A percentile compares a stretch with the other conserved stretches of the same genome.
These are phyloP conservation scores for Geoglossum glabrum DNA, from an alignment of 495 filamentous ascomycete genomes.

Conservation along the genomic window DNA sequence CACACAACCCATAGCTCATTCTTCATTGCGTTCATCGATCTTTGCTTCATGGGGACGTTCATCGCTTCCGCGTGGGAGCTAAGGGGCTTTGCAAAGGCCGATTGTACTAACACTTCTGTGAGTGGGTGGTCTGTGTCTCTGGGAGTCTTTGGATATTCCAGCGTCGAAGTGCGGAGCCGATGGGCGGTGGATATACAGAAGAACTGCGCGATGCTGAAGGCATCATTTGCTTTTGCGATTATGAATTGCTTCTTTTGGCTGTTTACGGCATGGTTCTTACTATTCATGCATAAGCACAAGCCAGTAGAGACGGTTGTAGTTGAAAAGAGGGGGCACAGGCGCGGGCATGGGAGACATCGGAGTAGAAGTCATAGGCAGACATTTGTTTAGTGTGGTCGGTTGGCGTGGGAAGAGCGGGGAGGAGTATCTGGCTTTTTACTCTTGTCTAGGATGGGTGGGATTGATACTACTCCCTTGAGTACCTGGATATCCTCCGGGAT, in stretches of 20 bases:
- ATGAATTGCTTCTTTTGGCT: conserved; percentile 75
- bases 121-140: conserved; percentile 32
- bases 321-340: not conserved
- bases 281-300: conserved; percentile 30
- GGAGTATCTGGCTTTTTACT: not conserved
- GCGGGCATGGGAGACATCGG: not conserved
- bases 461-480: too few species aligned
- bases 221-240: conserved; percentile 66
- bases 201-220: conserved; percentile 75
- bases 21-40: conserved; percentile 63
- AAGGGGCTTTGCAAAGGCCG: conserved; percentile 40
- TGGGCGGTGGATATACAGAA: conserved; percentile 38
- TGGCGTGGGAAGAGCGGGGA: not conserved
- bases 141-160: conserved; percentile 34
- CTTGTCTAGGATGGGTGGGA: not conserved
- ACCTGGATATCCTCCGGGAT: too few species aligned
- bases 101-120: conserved; percentile 41
- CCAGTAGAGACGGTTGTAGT: conserved; percentile 23
- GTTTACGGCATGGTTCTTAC: conserved; percentile 42
- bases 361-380: not conserved
- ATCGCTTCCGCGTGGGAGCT: conserved; percentile 63
- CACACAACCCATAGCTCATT: conserved; percentile 46
- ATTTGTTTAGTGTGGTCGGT: not conserved
- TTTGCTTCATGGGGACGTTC: conserved; percentile 63
- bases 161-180: conserved; percentile 19